Conservation (phyloP, 73 alveolate species). For the Paramecium caudatum region DNA sequence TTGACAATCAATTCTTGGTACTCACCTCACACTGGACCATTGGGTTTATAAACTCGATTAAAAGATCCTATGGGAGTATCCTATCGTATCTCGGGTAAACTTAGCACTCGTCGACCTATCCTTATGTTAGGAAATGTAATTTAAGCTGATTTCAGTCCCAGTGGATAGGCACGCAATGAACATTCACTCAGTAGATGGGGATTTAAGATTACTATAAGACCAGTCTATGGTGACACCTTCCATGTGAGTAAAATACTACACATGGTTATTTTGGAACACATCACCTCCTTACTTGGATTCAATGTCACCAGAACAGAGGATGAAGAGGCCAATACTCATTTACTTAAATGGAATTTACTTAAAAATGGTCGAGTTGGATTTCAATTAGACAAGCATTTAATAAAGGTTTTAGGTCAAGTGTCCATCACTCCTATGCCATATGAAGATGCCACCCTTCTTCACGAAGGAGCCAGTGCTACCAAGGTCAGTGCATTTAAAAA, state of each 20-base stretch:
- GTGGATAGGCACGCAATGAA: conserved; percentile 83
- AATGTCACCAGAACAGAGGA: conserved; percentile 14
- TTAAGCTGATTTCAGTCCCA: conserved; percentile 86
- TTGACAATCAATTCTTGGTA: conserved; percentile 77
- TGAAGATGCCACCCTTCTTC: conserved; percentile 48
- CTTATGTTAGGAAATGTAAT: conserved; percentile 83
- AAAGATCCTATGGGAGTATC: conserved; percentile 79
- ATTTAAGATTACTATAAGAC: conserved; percentile 81
- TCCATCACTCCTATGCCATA: conserved; percentile 12
- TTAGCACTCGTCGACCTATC: conserved; percentile 76
- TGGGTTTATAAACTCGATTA: conserved; percentile 10
- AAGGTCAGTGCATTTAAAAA: background rate
- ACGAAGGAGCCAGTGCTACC: conserved; percentile 38
- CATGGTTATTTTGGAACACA: conserved; percentile 51
- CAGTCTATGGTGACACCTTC: conserved; percentile 80
- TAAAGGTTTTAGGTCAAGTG: conserved; percentile 4
- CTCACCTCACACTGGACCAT: conserved; percentile 62
- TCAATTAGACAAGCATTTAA: conserved; percentile 32
- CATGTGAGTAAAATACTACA: conserved; percentile 21
- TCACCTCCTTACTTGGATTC: background rate
- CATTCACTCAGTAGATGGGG: conserved; percentile 87
- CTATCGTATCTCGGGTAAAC: conserved; percentile 85
- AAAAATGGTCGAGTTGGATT: conserved; percentile 51
- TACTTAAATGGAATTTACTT: conserved; percentile 43
- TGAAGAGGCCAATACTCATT: background rate